Evolutionary conservation across 1,284 basidiomycete genomes (phyloP), one percentile per base, ranked within the genome.

Genomic region (Macrocystidia cucumis): DNA sequence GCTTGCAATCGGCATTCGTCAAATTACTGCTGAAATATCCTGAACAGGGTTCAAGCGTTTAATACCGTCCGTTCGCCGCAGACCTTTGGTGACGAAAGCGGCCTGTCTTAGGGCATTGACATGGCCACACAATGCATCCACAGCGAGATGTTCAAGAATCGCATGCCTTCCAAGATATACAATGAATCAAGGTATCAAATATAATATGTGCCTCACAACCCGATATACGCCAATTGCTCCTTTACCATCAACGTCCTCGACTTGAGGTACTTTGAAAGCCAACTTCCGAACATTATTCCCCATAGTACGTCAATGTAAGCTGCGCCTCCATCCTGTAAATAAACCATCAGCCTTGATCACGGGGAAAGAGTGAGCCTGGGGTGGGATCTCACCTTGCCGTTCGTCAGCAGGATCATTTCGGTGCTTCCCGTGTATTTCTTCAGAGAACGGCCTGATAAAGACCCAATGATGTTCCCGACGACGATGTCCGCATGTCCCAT

Each of bases 351-450:
- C n/a, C 9, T 22, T 35, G n/a, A 9, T 4, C 32, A 21, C 20
- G 14, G 19, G 32, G 39, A 29, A 28, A 33, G 11, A 3, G 9
- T 9, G 32, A n/a, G 9, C 34, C 11, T 16, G 9, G 21, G 22
- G 14, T 9, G 19, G 11, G 32, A n/a, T 45, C 66, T 38, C 32
- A 78, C 78, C 67, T 62, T 74, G 37, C 79, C 79, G 38, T 72
- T 65, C 6, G 76, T 74, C 36, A 82, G 47, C 14, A 70, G 26
- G 30, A 82, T 75, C 39, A 72, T 41, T 51, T 82, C 78, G 0
- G 49, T 38, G 13, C 55, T 55, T 11, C 74, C 72, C 35, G 68
- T 65, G 53, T 83, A 82, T 9, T 47, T 46, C 42, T 62, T 65
- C 41, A 58, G 49, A 1, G 50, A 40, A 6, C 52, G 35, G 11